Conservation (phyloP, 208 protist species). For the Naegleria gruberi region DNA sequence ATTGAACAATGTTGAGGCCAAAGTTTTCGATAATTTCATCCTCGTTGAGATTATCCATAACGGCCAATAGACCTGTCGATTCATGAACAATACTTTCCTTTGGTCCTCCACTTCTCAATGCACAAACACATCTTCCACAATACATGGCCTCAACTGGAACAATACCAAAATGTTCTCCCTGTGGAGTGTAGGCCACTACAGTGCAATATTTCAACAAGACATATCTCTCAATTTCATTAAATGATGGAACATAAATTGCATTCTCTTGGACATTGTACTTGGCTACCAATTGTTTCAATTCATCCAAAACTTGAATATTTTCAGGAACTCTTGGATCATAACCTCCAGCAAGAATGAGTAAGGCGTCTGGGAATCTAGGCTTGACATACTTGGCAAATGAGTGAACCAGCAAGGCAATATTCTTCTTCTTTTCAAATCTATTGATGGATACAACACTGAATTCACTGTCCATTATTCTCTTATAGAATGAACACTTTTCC, state of each 20-base stretch:
- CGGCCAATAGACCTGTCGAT: slow-evolving; percentile 51
- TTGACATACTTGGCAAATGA: slow-evolving; percentile 22
- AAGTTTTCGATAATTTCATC: slow-evolving; percentile 25
- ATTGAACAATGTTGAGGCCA: slow-evolving; percentile 31
- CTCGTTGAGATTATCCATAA: background rate
- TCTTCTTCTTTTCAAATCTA: slow-evolving; percentile 95
- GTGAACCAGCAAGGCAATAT: slow-evolving; percentile 76
- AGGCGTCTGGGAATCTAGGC: slow-evolving; percentile 6
- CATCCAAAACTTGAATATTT: slow-evolving; percentile 62
- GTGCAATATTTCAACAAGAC: slow-evolving; percentile 57
- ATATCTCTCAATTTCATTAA: slow-evolving; percentile 58
- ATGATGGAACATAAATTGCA: slow-evolving; percentile 65
- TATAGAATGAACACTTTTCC: background rate
- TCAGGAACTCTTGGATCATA: slow-evolving; percentile 62
- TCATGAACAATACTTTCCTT: slow-evolving; percentile 68
- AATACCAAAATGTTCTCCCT: slow-evolving; percentile 89
- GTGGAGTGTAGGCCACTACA: slow-evolving; percentile 83
- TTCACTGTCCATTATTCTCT: background rate
- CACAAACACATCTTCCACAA: slow-evolving; percentile 66
- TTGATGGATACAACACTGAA: slow-evolving; percentile 89
- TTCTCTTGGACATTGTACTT: slow-evolving; percentile 38
- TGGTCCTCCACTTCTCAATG: slow-evolving; percentile 78
- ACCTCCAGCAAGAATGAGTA: slow-evolving; percentile 72
- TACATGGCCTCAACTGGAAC: slow-evolving; percentile 72
- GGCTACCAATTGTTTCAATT: slow-evolving; percentile 53